phyloP scores from a whole-genome alignment of 1,139 yeast species.

The Scheffersomyces parashehatae region DNA sequence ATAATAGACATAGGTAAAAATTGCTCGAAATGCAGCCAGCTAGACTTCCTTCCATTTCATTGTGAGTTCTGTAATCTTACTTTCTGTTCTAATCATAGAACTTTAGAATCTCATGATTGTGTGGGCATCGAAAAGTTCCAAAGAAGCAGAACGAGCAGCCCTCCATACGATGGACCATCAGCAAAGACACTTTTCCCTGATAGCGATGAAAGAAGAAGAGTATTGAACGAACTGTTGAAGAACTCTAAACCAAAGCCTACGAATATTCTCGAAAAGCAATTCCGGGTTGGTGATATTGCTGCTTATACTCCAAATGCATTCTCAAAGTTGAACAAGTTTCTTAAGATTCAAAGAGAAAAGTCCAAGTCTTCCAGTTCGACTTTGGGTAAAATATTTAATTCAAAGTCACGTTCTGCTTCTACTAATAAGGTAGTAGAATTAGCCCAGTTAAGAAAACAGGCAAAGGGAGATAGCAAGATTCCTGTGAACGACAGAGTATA shows the following conservation, averaged over 20 bases:
- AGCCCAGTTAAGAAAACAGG: slow-evolving; percentile 45
- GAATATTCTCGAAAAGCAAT: slow-evolving; percentile 23
- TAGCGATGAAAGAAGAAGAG: slow-evolving; percentile 38
- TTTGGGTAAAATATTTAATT: slow-evolving; percentile 17
- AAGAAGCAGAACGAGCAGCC: slow-evolving; percentile 7
- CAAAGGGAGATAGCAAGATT: slow-evolving; percentile 70
- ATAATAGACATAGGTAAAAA: slow-evolving; percentile 71
- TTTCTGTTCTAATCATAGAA: slow-evolving; percentile 61
- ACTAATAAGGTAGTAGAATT: slow-evolving; percentile 24
- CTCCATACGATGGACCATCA: slow-evolving; percentile 15
- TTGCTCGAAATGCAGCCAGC: slow-evolving; percentile 60
- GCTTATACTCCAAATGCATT: slow-evolving; percentile 36
- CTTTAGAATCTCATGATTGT: slow-evolving; percentile 50
- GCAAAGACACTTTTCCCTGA: slow-evolving; percentile 58
- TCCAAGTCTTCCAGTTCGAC: slow-evolving; percentile 5
- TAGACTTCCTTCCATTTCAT: slow-evolving; percentile 70
- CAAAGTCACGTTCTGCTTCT: slow-evolving; percentile 5
- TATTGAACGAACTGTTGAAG: slow-evolving; percentile 40
- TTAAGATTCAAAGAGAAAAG: slow-evolving; percentile 30
- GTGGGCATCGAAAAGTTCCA: slow-evolving; percentile 18
- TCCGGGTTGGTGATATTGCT: slow-evolving; percentile 33
- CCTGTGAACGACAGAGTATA: slow-evolving; percentile 59
- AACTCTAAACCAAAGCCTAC: slow-evolving; percentile 26
- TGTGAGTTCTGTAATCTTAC: slow-evolving; percentile 58
- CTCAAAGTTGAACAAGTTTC: slow-evolving; percentile 46